Base-by-base conservation (phyloP, 2,329 filamentous ascomycete species). In the Thelonectria blattea region DNA sequence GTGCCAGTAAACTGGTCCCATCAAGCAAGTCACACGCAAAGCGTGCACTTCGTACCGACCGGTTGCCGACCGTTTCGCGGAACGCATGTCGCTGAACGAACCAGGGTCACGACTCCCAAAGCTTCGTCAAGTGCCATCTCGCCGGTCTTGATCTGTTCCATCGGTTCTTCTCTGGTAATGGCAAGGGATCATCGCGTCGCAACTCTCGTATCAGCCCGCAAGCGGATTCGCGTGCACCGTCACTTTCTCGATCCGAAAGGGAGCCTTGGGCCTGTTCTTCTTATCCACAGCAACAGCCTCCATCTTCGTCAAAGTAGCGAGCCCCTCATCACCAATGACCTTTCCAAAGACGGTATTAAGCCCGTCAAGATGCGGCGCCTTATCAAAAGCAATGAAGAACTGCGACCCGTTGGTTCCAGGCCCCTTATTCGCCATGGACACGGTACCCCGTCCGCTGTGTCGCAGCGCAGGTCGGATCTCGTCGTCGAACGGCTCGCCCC, bases 261-360 rank as follows among this genome's bases (percentile, higher is more conserved):
- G 80, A 72, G 89, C 83, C 76, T 87, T 88, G 0, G 91, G 91
- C 51, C 91, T 80, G 68, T 84, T 88, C 82, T 94, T 95, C 79
- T 88, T 90, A 75, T 95, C 92, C 49, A 93, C 86, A 64, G 88
- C 85, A 18, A 91, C 75, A 20, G 78, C 83, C 79, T 95, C 91
- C 71, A 95, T 83, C 74, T 85, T 88, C 56, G 88, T 85, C 68
- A 95, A 76, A 5, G 89, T 91, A 37, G 81, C 85, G 49, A 88
- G 70, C 57, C 85, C 83, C 46, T 88, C 86, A 67, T 89, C 88
- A 39, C 85, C 88, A 57, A 89, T 81, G 34, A 94, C 81, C 74
- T 89, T 88, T 11, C 91, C 91, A 76, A 96, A 94, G 2, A 94
- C 88, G 0, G 91, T 93, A 73, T 95, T 95, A 73, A 92, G 85